These are phyloP conservation scores for Singerocomus rubriflavus DNA, from an alignment of 1,284 basidiomycete species.

Conservation along the genomic window DNA sequence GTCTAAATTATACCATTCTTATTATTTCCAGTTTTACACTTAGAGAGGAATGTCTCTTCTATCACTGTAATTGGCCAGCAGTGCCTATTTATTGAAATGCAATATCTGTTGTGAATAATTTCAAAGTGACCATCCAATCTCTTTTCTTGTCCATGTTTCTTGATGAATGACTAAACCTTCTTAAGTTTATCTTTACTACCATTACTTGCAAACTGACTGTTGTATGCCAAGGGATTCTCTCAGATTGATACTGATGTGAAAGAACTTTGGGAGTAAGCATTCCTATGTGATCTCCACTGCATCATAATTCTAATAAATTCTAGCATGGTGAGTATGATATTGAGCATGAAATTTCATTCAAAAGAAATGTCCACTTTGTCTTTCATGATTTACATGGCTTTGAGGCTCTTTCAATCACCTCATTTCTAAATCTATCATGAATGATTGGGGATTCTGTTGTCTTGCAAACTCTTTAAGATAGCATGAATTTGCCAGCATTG, in stretches of 20 bases:
- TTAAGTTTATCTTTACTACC: background rate
- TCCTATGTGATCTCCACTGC: no score
- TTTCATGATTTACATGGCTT: no score
- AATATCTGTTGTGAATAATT: background rate
- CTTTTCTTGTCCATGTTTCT: background rate
- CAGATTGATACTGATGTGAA: no score
- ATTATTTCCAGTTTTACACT: background rate
- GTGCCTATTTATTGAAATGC: background rate
- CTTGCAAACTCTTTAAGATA: background rate
- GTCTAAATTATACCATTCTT: background rate
- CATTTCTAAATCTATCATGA: background rate
- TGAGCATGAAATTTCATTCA: no score
- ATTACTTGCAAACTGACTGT: background rate
- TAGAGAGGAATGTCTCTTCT: background rate
- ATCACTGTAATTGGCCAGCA: background rate
- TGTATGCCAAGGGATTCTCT: no score
- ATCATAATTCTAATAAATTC: no score
- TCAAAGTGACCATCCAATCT: background rate
- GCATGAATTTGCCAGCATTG: background rate
- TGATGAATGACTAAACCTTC: background rate
- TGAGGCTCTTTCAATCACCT: background rate
- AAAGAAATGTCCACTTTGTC: no score
- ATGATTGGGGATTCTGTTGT: background rate
- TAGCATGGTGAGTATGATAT: no score
- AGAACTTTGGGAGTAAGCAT: background rate